Evolutionary conservation across 176 grass and related monocot genomes (phyloP), one percentile per base, ranked within the genome.

Genomic region (Tuctoria greenei): DNA sequence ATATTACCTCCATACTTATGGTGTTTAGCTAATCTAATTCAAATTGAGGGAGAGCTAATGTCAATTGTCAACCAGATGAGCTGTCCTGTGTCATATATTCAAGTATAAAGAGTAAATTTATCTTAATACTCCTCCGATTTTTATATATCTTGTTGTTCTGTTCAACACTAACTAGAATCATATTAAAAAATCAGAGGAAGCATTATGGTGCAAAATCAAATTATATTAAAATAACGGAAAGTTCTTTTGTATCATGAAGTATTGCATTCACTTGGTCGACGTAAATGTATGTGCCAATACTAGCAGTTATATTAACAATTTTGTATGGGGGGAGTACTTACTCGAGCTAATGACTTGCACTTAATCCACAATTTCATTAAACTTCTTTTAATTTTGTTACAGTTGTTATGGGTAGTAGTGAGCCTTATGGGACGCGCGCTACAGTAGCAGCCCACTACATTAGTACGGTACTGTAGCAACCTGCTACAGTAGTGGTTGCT

Each of bases 161-260:
- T 54, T 54, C 50, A 54, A 21, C 21, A 21, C 20, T n/a, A 54
- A n/a, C 50, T 6, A 50, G 18, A 5, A n/a, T 8, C 50, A 54
- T 54, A 54, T 54, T 21, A n/a, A n/a, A 8, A 7, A 54, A 54
- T 50, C 6, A 2, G 20, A 54, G 50, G 1, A 18, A 50, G 46
- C 18, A 76, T 63, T 42, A 23, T 36, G 59, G 6, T 49, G 63
- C 6, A 45, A 76, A 77, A 18, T 77, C 38, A 76, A 63, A 10
- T 36, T 36, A 47, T 14, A 34, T 15, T 64, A 36, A 63, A 63
- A 49, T 14, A 63, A 49, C 8, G 1, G 56, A 61, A 62, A 61
- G 17, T 3, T 34, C 28, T 18, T 76, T 8, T 63, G 43, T 8
- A 64, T 50, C 1, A 21, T 2, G 0, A 64, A 31, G 46, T 64